These are phyloP conservation scores for Aspergillus sp. DNA, from an alignment of 2,329 filamentous ascomycete species.

Conservation along the genomic window DNA sequence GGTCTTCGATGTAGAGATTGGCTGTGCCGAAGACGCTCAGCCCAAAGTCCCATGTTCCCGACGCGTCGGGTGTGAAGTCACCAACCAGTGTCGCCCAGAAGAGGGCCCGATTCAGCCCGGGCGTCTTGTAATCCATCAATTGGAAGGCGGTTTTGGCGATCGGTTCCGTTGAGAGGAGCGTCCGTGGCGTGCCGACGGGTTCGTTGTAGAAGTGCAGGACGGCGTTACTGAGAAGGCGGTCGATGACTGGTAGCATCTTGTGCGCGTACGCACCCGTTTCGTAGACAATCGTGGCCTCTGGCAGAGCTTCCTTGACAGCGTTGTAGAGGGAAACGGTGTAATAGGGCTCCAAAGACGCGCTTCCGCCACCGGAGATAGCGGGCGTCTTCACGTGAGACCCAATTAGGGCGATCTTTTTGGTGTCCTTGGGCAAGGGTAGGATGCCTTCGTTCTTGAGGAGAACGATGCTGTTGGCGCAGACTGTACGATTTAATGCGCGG, in stretches of 20 bases:
- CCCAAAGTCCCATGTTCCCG: slow-evolving; percentile 60
- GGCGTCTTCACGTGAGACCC: slow-evolving; percentile 36
- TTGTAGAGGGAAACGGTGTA: slow-evolving; percentile 34
- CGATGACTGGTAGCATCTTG: slow-evolving; percentile 32
- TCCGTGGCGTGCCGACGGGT: slow-evolving; percentile 20
- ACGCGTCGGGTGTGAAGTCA: slow-evolving; percentile 54
- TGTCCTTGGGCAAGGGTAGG: slow-evolving; percentile 20
- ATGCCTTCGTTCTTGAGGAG: slow-evolving; percentile 21
- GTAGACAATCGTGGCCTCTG: slow-evolving; percentile 12
- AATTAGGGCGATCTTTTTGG: slow-evolving; percentile 23
- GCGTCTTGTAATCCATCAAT: slow-evolving; percentile 36
- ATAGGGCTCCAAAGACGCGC: slow-evolving; percentile 35
- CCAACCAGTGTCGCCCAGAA: slow-evolving; percentile 60
- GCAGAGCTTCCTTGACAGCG: slow-evolving; percentile 23
- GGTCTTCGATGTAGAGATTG: slow-evolving; percentile 59
- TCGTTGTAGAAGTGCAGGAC: slow-evolving; percentile 24
- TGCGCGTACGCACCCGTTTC: slow-evolving; percentile 28
- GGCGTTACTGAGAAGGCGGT: slow-evolving; percentile 28
- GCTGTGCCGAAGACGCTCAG: slow-evolving; percentile 61
- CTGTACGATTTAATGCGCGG: slow-evolving; percentile 16
- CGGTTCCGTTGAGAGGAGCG: slow-evolving; percentile 17
- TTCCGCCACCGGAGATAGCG: slow-evolving; percentile 34
- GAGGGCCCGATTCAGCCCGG: slow-evolving; percentile 12
- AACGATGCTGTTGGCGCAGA: slow-evolving; percentile 19
- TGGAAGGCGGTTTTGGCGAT: slow-evolving; percentile 36